These are phyloP conservation scores for Aspergillus sp. DNA, from an alignment of 2,329 filamentous ascomycete species.

Conservation along the genomic window DNA sequence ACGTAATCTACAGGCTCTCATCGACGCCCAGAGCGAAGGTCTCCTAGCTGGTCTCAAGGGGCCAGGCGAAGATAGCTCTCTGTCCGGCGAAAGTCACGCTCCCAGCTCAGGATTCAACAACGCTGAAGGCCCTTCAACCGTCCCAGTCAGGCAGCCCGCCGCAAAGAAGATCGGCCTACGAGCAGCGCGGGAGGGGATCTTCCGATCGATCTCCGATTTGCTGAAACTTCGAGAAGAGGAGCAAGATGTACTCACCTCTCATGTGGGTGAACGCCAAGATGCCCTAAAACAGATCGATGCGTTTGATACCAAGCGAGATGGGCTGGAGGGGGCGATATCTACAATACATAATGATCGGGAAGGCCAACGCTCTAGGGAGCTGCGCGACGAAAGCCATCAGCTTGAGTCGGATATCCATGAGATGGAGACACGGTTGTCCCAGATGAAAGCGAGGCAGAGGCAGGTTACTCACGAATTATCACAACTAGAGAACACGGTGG, in stretches of 20 bases:
- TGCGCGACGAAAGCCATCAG: slow-evolving; percentile 51
- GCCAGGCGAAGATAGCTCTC: slow-evolving; percentile 47
- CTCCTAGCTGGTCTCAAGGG: slow-evolving; percentile 50
- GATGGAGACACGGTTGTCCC: slow-evolving; percentile 55
- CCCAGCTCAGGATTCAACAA: slow-evolving; percentile 30
- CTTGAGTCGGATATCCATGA: slow-evolving; percentile 59
- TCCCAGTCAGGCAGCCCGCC: slow-evolving; percentile 39
- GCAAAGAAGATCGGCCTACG: slow-evolving; percentile 52
- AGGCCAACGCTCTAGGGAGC: slow-evolving; percentile 41
- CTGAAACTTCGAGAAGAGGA: slow-evolving; percentile 58
- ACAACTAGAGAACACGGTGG: slow-evolving; percentile 56
- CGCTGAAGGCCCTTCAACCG: slow-evolving; percentile 34
- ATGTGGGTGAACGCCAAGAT: slow-evolving; percentile 45
- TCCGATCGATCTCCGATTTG: slow-evolving; percentile 56
- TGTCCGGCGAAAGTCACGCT: slow-evolving; percentile 48
- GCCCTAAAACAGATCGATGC: slow-evolving; percentile 52
- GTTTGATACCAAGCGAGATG: slow-evolving; percentile 51
- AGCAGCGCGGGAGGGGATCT: slow-evolving; percentile 56
- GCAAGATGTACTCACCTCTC: slow-evolving; percentile 48
- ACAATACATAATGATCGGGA: slow-evolving; percentile 50
- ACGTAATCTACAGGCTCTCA: slow-evolving; percentile 56
- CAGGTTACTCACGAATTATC: slow-evolving; percentile 54
- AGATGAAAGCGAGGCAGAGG: slow-evolving; percentile 56
- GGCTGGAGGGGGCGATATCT: slow-evolving; percentile 52
- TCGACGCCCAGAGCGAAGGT: slow-evolving; percentile 62